Base-by-base conservation (phyloP, 768 basidiomycete genomes). In the Pholiota molesta region DNA sequence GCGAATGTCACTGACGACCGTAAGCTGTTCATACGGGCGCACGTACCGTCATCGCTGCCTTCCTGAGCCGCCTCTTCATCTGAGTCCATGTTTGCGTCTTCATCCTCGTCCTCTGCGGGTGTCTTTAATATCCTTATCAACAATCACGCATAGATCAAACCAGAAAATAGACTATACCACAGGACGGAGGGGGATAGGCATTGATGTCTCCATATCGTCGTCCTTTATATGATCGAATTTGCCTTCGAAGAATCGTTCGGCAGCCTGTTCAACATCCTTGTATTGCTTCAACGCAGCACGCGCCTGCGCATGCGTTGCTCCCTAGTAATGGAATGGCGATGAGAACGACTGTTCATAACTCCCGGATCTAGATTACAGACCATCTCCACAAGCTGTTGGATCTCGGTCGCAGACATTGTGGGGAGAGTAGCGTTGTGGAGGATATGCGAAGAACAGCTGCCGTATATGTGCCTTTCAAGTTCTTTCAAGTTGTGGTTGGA, bases 191-290 rank as follows among this genome's bases (percentile, higher is more conserved):
- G 42, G 35, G 58, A 53, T 65, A 26, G 28, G 40, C 26, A 62
- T 57, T 19, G 64, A 72, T 81, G 86, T 84, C 44, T 78, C 77
- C 47, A 78, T 78, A 66, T 87, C 85, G 19, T 78, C 83, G 60
- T 83, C 86, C 66, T 82, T 75, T n/a, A 93, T 77, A 70, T 90
- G 77, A 68, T 92, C 90, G 68, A 92, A 95, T 65, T 89, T 86
- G 13, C 95, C 95, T 64, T 91, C 89, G 63, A 94, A 91, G 62
- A 94, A 86, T 51, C 83, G 82, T 73, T 94, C 94, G 2, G 95
- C 94, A 14, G 95, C 95, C 70, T 92, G 83, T 91, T 94, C 93
- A 37, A 95, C 94, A 81, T 98, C 95, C 64, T 87, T 91, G 72
- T 91, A 84, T 68, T 88, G 86, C 64, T 81, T 84, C 70, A 97